Percentiles rank a stretch among this genome's conserved stretches.
These are phyloP conservation scores for Saccharum officinarum DNA, from an alignment of 176 grass and related monocot species.

Conservation along the genomic window DNA sequence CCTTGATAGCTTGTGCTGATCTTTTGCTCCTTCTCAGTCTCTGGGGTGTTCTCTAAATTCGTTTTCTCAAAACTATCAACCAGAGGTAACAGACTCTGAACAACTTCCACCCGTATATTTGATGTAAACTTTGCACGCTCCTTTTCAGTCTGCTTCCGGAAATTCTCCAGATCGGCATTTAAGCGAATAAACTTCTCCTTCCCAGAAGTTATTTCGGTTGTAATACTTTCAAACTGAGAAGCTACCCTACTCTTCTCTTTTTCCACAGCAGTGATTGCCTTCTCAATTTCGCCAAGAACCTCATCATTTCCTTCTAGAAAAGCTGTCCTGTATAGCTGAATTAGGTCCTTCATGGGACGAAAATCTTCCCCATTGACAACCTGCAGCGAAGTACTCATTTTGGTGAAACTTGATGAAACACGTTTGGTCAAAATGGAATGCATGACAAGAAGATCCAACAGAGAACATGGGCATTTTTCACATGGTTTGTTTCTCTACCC, in stretches of 20 bases:
- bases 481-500: background rate
- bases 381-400: slow-evolving; percentile 27
- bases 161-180: slow-evolving; percentile 97
- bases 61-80: slow-evolving; percentile 88
- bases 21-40: slow-evolving; percentile 75
- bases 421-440: slow-evolving; percentile 9
- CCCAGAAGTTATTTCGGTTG: slow-evolving; percentile 62
- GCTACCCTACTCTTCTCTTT: slow-evolving; percentile 61
- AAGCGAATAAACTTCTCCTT: slow-evolving; percentile 79
- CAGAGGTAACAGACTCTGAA: slow-evolving; percentile 63
- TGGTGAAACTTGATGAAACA: slow-evolving; percentile 25
- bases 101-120: slow-evolving; percentile 73
- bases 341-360: slow-evolving; percentile 68
- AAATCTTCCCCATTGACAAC: slow-evolving; percentile 49
- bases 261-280: slow-evolving; percentile 53
- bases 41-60: slow-evolving; percentile 55
- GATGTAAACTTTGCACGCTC: slow-evolving; percentile 79
- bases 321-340: slow-evolving; percentile 77
- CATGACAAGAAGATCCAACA: background rate
- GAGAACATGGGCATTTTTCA: background rate
- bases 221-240: slow-evolving; percentile 49
- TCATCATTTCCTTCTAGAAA: slow-evolving; percentile 69
- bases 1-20: slow-evolving; percentile 86
- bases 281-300: slow-evolving; percentile 60
- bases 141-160: slow-evolving; percentile 88